These are phyloP conservation scores for Mycena amicta DNA, from an alignment of 768 basidiomycete species.

Conservation along the genomic window DNA sequence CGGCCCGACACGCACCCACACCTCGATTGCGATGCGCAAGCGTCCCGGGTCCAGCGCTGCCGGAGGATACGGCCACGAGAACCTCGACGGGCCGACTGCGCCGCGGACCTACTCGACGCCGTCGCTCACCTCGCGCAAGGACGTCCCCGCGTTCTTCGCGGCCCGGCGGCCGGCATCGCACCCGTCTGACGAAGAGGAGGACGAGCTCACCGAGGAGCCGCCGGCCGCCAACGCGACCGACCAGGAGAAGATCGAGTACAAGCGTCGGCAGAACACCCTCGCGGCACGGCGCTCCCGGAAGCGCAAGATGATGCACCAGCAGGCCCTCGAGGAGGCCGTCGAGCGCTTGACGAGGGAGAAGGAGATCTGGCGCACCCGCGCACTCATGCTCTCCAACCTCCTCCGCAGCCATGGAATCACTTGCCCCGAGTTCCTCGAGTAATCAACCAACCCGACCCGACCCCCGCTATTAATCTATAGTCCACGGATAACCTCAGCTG, in stretches of 20 bases:
- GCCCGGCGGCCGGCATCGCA: conserved; percentile 49
- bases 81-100: conserved; percentile 64
- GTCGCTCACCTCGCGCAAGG: conserved; percentile 64
- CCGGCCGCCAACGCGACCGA: conserved; percentile 37
- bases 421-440: conserved; percentile 39
- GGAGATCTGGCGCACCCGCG: conserved; percentile 54
- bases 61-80: conserved; percentile 14
- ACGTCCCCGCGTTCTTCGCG: conserved; percentile 58
- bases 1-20: conserved; percentile 17
- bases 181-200: conserved; percentile 44
- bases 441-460: conserved; percentile 8
- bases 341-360: conserved; percentile 49
- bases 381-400: conserved; percentile 41
- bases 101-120: conserved; percentile 56
- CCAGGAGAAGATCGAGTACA: conserved; percentile 63
- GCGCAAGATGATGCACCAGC: conserved; percentile 67
- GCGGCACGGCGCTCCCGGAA: conserved; percentile 67
- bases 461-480: conserved; percentile 7
- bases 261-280: conserved; percentile 72
- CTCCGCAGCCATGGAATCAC: conserved; percentile 50
- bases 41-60: too few species aligned
- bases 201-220: conserved; percentile 35
- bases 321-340: conserved; percentile 51
- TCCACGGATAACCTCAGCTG: conserved; percentile 14
- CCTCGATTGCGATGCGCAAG: conserved; percentile 4